Percentiles rank a stretch among this genome's conserved stretches.
Evolutionary conservation across 768 basidiomycete species (phyloP).

Genomic region (Psilocybe cubensis): DNA sequence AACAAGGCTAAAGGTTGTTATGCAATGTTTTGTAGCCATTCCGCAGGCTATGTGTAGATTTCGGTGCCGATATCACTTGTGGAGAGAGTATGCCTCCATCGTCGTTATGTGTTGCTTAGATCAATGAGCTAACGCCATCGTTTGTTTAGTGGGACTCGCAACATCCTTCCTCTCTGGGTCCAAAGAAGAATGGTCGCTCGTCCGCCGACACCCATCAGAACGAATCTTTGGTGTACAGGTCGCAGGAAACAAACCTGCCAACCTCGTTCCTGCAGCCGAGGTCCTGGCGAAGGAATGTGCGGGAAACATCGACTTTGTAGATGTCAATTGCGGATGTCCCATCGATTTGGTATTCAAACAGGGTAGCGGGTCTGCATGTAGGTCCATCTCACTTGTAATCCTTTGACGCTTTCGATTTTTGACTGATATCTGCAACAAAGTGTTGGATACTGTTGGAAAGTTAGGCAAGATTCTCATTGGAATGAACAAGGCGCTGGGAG

Average conservation of each 20-base stretch:
- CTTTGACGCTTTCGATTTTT: neutral
- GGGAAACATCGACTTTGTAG: constrained; percentile 83
- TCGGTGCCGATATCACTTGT: constrained; percentile 94
- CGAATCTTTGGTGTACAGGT: constrained; percentile 89
- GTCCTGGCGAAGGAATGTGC: constrained; percentile 71
- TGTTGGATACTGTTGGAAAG: constrained; percentile 81
- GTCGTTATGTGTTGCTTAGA: neutral
- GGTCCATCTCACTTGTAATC: constrained; percentile 32
- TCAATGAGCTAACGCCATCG: constrained; percentile 4
- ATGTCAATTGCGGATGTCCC: constrained; percentile 96
- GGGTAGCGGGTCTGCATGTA: constrained; percentile 89
- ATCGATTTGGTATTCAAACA: constrained; percentile 94
- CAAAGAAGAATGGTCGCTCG: constrained; percentile 93
- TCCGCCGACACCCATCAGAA: constrained; percentile 88
- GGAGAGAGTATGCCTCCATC: constrained; percentile 72
- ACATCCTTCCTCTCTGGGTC: constrained; percentile 87
- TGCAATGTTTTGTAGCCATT: constrained; percentile 71
- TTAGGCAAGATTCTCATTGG: constrained; percentile 87
- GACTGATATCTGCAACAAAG: constrained; percentile 39
- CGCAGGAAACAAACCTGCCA: constrained; percentile 84
- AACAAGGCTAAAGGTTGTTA: neutral
- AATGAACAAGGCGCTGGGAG: constrained; percentile 90
- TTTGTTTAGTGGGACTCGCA: constrained; percentile 83
- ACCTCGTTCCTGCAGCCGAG: constrained; percentile 83
- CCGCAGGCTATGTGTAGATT: constrained; percentile 82